Percentiles rank a stretch among this genome's conserved stretches.
Conservation (phyloP, 2,329 filamentous ascomycete genomes). For the Metarhizium humberi region DNA sequence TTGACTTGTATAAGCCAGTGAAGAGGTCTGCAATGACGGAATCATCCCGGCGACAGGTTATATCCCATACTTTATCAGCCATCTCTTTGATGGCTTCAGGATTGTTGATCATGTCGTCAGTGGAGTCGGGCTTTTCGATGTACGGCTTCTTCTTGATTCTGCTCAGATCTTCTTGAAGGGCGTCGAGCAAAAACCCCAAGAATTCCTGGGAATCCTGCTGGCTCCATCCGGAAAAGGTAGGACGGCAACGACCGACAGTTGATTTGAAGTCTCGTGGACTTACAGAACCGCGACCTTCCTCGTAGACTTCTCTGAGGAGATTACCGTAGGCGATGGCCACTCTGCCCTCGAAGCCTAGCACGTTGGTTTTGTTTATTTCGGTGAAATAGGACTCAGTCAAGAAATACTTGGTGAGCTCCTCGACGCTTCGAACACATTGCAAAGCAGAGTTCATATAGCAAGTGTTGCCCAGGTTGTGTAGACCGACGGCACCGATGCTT, state of each 20-base stretch:
- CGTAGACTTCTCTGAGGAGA: constrained; percentile 71
- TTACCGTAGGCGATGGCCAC: constrained; percentile 79
- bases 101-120: constrained; percentile 87
- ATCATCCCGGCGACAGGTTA: constrained; percentile 86
- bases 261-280: constrained; percentile 75
- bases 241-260: constrained; percentile 69
- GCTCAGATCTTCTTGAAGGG: constrained; percentile 89
- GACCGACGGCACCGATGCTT: constrained; percentile 66
- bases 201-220: constrained; percentile 99
- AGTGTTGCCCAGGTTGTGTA: constrained; percentile 89
- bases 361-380: constrained; percentile 80
- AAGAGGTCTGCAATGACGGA: constrained; percentile 94
- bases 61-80: constrained; percentile 82
- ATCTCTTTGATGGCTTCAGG: constrained; percentile 72
- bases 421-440: constrained; percentile 87
- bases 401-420: constrained; percentile 91
- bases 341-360: constrained; percentile 73
- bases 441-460: constrained; percentile 99
- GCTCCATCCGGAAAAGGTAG: constrained; percentile 85
- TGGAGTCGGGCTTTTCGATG: constrained; percentile 94
- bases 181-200: constrained; percentile 87
- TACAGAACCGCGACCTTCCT: constrained; percentile 58
- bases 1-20: constrained; percentile 97
- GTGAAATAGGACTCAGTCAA: constrained; percentile 61
- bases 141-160: constrained; percentile 93